phyloP scores from a whole-genome alignment of 2,329 filamentous ascomycete genomes.

The Stylonectria norvegica region DNA sequence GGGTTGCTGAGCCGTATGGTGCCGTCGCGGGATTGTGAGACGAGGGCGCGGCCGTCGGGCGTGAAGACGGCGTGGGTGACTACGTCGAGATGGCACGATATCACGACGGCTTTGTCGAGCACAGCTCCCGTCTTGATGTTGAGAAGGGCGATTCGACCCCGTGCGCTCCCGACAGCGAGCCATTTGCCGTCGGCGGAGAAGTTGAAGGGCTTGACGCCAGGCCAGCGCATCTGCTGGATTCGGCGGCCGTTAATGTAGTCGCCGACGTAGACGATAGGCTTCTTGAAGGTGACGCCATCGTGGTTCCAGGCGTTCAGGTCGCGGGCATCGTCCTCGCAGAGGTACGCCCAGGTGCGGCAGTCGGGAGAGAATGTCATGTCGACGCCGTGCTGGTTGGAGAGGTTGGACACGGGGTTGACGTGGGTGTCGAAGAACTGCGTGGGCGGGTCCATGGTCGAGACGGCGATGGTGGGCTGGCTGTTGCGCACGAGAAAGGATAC shows the following conservation, averaged over 20 bases:
- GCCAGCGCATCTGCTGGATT: conserved; percentile 19
- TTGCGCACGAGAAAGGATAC: conserved; percentile 20
- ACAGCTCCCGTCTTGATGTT: conserved; percentile 11
- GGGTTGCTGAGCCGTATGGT: conserved; percentile 26
- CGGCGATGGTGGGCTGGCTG: conserved; percentile 17
- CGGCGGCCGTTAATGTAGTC: conserved; percentile 23
- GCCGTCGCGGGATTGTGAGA: conserved; percentile 27
- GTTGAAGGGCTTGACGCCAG: conserved; percentile 20
- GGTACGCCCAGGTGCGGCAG: conserved; percentile 24
- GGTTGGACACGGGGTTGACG: conserved; percentile 17
- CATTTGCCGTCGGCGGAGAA: conserved; percentile 23
- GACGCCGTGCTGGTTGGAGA: conserved; percentile 24
- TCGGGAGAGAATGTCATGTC: conserved; percentile 21
- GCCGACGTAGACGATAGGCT: conserved; percentile 20
- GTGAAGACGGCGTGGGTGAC: conserved; percentile 28
- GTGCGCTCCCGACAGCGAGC: conserved; percentile 21
- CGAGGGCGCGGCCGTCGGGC: conserved; percentile 19
- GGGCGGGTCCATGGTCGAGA: conserved; percentile 23
- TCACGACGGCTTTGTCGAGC: conserved; percentile 13
- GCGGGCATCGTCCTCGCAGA: conserved; percentile 23
- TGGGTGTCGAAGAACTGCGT: conserved; percentile 25
- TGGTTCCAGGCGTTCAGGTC: conserved; percentile 19
- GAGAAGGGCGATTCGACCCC: conserved; percentile 23
- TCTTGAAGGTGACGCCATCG: conserved; percentile 21
- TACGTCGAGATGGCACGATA: conserved; percentile 23